Base-by-base conservation (phyloP, 768 basidiomycete genomes). In the Phaeotremella skinneri region DNA sequence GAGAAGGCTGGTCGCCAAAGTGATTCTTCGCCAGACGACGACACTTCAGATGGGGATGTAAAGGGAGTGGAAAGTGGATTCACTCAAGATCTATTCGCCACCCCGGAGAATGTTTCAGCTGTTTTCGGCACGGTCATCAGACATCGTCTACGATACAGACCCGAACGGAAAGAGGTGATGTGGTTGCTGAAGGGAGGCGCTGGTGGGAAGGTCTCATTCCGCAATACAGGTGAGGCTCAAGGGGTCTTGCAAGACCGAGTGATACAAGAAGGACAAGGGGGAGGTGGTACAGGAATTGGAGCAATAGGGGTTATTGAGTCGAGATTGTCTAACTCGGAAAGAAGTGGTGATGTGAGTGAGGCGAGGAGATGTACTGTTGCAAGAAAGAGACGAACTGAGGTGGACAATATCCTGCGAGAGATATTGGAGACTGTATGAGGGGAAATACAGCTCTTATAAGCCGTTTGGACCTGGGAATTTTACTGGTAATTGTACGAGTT, bases 111-210 rank as follows among this genome's bases (percentile, higher is more conserved):
- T 52, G 62, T 70, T 9, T 11, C 49, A 23, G 66, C 63, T 25
- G 61, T 70, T 1, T 68, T 59, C 34, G 39, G 41, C 11, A 49
- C 55, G 21, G 53, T 43, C 16, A 11, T 68, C 5, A 29, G 55
- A 16, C 71, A 73, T 60, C 47, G 71, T 17, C 49, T 64, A 23
- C 53, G 45, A n/a, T 54, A 48, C 45, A 31, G 71, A 49, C 43
- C 37, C 2, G 63, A 64, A 47, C 56, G 62, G 20, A 57, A 52
- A 17, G 62, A 67, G 30, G 55, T 70, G 32, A 73, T 73, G 71
- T 73, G 61, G 60, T 32, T 70, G 26, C 30, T 73, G 37, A 68
- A 67, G 29, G 66, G 64, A 4, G 41, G 49, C n/a, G 66, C 69
- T n/a, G 52, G 17, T 27, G 52, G 37, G 31, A 47, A 21, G 45